phyloP scores from a whole-genome alignment of 768 basidiomycete species.

The Naematelia aurantialba region DNA sequence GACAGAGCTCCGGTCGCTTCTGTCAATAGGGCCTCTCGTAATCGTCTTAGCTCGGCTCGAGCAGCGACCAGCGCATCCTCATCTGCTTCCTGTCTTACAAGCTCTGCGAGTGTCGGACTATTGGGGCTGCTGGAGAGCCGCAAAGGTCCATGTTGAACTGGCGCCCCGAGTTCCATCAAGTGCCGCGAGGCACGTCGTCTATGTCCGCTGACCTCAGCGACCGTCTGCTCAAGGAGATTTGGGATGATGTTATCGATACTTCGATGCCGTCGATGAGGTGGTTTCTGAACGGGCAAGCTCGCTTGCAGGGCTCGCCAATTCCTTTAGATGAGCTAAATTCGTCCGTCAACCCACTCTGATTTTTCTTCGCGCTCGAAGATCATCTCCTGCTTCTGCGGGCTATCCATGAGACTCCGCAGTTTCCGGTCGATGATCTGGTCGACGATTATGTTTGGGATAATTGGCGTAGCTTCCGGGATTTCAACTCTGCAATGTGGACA shows the following conservation, averaged over 20 bases:
- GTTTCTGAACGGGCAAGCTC: conserved; percentile 6
- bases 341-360: conserved; percentile 19
- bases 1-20: background rate
- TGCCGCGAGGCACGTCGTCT: conserved; percentile 33
- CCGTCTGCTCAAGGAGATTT: conserved; percentile 22
- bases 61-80: conserved; percentile 14
- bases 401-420: conserved; percentile 21
- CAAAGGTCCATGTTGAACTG: conserved; percentile 6
- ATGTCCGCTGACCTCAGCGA: conserved; percentile 11
- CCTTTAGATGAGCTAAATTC: background rate
- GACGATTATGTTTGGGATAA: conserved; percentile 40
- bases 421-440: conserved; percentile 45
- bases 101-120: conserved; percentile 10
- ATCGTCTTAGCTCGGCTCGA: conserved; percentile 19
- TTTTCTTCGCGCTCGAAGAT: conserved; percentile 32
- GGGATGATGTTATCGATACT: conserved; percentile 24
- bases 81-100: conserved; percentile 18
- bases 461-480: conserved; percentile 14
- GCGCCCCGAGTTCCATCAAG: conserved; percentile 28
- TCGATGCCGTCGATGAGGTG: conserved; percentile 5
- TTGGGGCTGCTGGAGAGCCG: background rate
- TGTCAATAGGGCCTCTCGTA: conserved; percentile 17
- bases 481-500: conserved; percentile 40
- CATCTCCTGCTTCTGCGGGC: conserved; percentile 25
- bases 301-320: background rate